Evolutionary conservation across 257 asterid species (phyloP).

Genomic region (Eustoma russellianum): DNA sequence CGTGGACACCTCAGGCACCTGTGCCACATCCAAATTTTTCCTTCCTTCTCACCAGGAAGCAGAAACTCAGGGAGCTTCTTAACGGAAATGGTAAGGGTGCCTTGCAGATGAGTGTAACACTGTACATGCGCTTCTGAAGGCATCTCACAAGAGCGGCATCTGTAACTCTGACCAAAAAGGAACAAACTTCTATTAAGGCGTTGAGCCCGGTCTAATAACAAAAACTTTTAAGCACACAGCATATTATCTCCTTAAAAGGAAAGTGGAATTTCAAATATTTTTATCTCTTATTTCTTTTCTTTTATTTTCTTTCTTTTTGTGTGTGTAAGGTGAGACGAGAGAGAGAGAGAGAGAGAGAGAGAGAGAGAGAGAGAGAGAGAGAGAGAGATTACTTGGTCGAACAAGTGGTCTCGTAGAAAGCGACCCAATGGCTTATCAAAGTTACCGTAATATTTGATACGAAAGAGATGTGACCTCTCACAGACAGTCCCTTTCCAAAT

Average conservation of each 20-base stretch:
- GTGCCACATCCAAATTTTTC: slow-evolving; percentile 99
- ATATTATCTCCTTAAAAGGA: neutral
- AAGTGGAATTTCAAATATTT: neutral
- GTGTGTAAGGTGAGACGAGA: neutral
- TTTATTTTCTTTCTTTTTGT: too few species aligned
- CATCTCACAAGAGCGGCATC: slow-evolving; percentile 83
- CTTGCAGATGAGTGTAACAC: slow-evolving; percentile 95
- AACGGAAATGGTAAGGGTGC: slow-evolving; percentile 86
- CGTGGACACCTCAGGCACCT: slow-evolving; percentile 94
- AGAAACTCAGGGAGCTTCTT: slow-evolving; percentile 72
- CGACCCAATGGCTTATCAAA: slow-evolving; percentile 96
- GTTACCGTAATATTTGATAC: slow-evolving; percentile 82
- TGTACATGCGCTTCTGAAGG: slow-evolving; percentile 95
- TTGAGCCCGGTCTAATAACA: neutral
- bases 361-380: slow-evolving; percentile 3
- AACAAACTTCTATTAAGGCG: slow-evolving; percentile 13
- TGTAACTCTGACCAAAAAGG: slow-evolving; percentile 46
- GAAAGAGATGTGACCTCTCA: slow-evolving; percentile 81
- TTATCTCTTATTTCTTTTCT: too few species aligned
- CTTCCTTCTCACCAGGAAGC: slow-evolving; percentile 74
- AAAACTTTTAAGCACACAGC: slow-evolving; percentile 4
- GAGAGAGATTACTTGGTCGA: slow-evolving; percentile 66
- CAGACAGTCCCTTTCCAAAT: slow-evolving; percentile 97
- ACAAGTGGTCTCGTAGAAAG: slow-evolving; percentile 77
- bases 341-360: neutral